A percentile compares a stretch with the other conserved stretches of the same genome.
Conservation (phyloP, 257 asterid genomes). For the Ballota nigra region DNA sequence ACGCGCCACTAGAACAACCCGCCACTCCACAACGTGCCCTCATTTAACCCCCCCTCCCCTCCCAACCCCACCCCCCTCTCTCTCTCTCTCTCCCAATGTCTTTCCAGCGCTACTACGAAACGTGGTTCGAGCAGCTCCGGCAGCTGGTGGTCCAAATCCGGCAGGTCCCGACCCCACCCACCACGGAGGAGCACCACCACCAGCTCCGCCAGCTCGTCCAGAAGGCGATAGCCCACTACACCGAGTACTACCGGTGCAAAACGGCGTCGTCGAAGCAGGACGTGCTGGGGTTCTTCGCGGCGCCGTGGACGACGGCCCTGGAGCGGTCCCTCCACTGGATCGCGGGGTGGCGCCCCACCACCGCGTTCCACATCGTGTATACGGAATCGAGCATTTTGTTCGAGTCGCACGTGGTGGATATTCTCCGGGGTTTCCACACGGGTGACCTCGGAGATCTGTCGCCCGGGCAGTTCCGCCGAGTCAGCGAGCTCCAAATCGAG, state of each 20-base stretch:
- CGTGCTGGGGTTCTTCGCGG: conserved; percentile 43
- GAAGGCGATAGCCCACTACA: conserved; percentile 43
- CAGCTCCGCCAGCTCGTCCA: conserved; percentile 41
- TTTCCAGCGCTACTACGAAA: conserved; percentile 48
- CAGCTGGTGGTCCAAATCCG: conserved; percentile 41
- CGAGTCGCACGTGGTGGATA: conserved; percentile 67
- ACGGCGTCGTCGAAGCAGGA: conserved; percentile 39
- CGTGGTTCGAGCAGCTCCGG: conserved; percentile 57
- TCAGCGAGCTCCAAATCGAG: conserved; percentile 78
- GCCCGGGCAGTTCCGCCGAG: conserved; percentile 63
- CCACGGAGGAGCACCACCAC: conserved; percentile 35
- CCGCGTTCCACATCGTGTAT: conserved; percentile 74
- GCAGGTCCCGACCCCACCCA: conserved; percentile 34
- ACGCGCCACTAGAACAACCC: background rate
- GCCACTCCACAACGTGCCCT: background rate
- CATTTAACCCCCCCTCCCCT: background rate
- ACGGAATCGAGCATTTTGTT: conserved; percentile 74
- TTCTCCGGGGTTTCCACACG: conserved; percentile 56
- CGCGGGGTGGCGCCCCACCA: conserved; percentile 91
- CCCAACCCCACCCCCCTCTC: background rate
- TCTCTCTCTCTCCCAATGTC: conserved; percentile 15
- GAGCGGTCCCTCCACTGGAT: conserved; percentile 83
- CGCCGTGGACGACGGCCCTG: conserved; percentile 62
- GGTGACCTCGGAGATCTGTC: conserved; percentile 86
- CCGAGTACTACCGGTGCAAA: conserved; percentile 56